Evolutionary conservation across 2,329 filamentous ascomycete genomes (phyloP), one percentile per base, ranked within the genome.

Genomic region (Capronia epimyces): DNA sequence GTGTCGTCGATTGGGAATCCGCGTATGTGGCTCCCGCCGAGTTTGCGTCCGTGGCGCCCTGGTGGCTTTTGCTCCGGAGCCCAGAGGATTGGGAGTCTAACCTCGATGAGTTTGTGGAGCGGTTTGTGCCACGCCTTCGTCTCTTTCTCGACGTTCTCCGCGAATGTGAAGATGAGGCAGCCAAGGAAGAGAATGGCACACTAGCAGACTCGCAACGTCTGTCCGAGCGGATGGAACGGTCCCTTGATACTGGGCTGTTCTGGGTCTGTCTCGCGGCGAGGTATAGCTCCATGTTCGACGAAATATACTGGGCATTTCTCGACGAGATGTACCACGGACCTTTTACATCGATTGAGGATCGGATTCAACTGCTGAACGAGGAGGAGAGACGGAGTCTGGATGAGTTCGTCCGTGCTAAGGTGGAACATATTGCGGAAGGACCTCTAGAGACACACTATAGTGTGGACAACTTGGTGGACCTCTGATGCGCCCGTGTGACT

Each of bases 1-100:
- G 48, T n/a, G 42, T 72, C 51, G 67, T 72, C 46, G 64, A 73
- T 51, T 54, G 31, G 31, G 51, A 57, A 24, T 58, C 45, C 10
- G 47, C 55, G 6, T 59, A 62, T 53, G 52, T 50, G 34, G 53
- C 58, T 3, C 60, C 60, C 21, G 41, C 29, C 31, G 55, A 62
- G 52, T 63, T 63, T 47, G 52, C 55, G 16, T 56, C 58, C 52
- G 32, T 41, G n/a, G 41, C 60, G 16, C 62, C 60, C 62, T 66
- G 37, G 60, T 60, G 41, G 63, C 61, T 15, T 56, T 59, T 16
- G 56, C 57, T 46, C 43, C 57, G 61, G 41, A 55, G 50, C 15
- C 64, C 60, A 24, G 62, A 64, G 43, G 57, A 61, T 48, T 66
- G 61, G 64, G 58, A 63, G 18, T 2, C n/a, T 13, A 59, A 63